Percentiles rank a stretch among this genome's conserved stretches.
phyloP scores from a whole-genome alignment of 2,329 filamentous ascomycete genomes.

The Fusarium vanettenii region DNA sequence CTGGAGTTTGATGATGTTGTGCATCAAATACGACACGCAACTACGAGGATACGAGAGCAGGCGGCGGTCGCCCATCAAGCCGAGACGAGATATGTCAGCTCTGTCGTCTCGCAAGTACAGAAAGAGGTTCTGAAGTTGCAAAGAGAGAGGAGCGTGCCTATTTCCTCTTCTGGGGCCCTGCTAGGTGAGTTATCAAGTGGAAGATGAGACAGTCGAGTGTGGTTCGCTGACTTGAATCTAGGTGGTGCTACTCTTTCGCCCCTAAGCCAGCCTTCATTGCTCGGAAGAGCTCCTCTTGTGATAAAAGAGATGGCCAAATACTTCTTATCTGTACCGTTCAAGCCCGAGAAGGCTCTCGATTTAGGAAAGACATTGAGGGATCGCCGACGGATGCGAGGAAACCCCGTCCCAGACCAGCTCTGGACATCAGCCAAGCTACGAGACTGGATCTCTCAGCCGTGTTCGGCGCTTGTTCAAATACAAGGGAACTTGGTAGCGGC shows the following conservation, averaged over 20 bases:
- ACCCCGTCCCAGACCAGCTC: neutral
- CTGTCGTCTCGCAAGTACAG: neutral
- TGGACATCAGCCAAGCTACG: conserved; percentile 17
- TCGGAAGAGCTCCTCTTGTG: neutral
- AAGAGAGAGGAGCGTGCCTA: neutral
- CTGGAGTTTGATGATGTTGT: conserved; percentile 24
- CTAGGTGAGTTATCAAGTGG: neutral
- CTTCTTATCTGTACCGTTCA: neutral
- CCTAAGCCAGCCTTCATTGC: neutral
- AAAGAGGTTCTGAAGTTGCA: neutral
- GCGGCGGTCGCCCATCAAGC: conserved; percentile 17
- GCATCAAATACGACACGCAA: conserved; percentile 1
- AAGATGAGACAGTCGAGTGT: neutral
- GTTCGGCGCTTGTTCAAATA: conserved; percentile 7
- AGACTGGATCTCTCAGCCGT: conserved; percentile 15
- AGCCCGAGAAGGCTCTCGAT: conserved; percentile 3
- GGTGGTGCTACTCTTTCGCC: neutral
- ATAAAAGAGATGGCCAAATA: conserved; percentile 11
- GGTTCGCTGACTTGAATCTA: neutral
- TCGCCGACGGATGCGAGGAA: conserved; percentile 6
- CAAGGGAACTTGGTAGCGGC: conserved; percentile 5
- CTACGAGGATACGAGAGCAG: conserved; percentile 10
- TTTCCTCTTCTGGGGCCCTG: neutral
- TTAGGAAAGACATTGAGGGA: conserved; percentile 1
- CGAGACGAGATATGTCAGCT: conserved; percentile 15